Evolutionary conservation across 1,284 basidiomycete species (phyloP), one percentile per base, ranked within the genome.

Genomic region (Fomitiporia mediterranea): DNA sequence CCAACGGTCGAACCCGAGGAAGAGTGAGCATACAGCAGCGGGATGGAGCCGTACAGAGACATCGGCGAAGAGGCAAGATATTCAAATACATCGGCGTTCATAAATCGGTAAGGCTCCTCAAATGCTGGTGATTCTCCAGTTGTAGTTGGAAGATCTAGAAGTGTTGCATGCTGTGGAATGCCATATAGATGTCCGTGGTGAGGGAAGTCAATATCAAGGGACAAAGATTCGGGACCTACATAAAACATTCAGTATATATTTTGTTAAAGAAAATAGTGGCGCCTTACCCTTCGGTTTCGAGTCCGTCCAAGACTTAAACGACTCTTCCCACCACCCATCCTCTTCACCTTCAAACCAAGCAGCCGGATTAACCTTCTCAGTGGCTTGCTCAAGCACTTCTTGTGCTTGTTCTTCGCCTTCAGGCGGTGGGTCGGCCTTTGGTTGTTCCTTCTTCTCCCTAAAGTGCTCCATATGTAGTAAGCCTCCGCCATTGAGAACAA

Each of bases 391-490:
- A 37, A 90, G 64, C 1, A 84, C 81, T 4, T 71, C 72, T 66
- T 91, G 86, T 13, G 72, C 71, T 51, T 70, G 75, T 25, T 71
- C 77, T 51, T 68, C 70, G 44, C 74, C 73, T 47, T 67, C 50
- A 32, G 69, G 69, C 2, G 74, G 66, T 1, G 61, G 63, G 27
- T 69, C 62, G 42, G 61, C 53, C 51, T 75, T 77, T 27, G 69
- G 69, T 27, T 71, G 67, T 15, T 71, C 68, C 56, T 77, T 69
- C 71, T 93, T 92, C 32, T 75, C 77, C 55, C 94, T 81, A 77
- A 94, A 98, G 70, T 99, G 97, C 68, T 99, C 97, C 92, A 99
- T 94, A 68, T 99, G 94, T 63, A 99, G 76, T 27, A 99, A 78
- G 0, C 90, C 89, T 40, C 86, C 80, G 8, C 92, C 93, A 66